phyloP scores from a whole-genome alignment of 306 rosid species.

The Echinosophora koreensis region DNA sequence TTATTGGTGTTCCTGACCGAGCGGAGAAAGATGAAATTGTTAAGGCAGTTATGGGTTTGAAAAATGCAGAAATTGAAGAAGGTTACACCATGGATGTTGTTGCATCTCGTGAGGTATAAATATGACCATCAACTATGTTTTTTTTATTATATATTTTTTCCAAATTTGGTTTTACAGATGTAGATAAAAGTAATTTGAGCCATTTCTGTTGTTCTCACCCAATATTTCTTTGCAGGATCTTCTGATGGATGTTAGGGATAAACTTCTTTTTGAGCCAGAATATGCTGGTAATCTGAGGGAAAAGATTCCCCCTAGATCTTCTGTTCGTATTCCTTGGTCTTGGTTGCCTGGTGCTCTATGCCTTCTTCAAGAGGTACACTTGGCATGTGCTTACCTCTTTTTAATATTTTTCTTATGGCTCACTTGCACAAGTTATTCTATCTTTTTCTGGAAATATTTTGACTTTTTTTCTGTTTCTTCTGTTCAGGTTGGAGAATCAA shows the following conservation, averaged over 20 bases:
- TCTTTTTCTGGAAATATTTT: constrained; percentile 31
- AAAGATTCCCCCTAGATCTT: constrained; percentile 85
- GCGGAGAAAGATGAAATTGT: constrained; percentile 99
- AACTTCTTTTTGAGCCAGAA: constrained; percentile 95
- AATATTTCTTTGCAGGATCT: constrained; percentile 67
- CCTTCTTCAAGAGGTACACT: constrained; percentile 94
- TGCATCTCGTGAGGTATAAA: constrained; percentile 78
- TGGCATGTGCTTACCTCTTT: constrained; percentile 34
- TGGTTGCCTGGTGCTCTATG: constrained; percentile 95
- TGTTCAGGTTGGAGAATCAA: constrained; percentile 87
- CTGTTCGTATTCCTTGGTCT: constrained; percentile 83
- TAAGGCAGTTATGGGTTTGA: constrained; percentile 88
- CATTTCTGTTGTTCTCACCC: constrained; percentile 37
- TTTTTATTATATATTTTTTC: not conserved
- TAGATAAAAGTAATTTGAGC: constrained; percentile 6
- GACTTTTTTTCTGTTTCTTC: constrained; percentile 39
- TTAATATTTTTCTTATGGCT: not conserved
- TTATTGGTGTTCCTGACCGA: constrained; percentile 81
- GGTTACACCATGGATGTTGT: constrained; percentile 83
- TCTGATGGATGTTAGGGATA: constrained; percentile 92
- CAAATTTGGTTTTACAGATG: constrained; percentile 5
- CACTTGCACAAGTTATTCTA: not conserved
- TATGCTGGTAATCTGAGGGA: constrained; percentile 88
- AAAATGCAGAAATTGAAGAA: constrained; percentile 85
- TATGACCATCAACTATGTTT: constrained; percentile 12